Evolutionary conservation across 78 protist species (phyloP).

Genomic region (Ministeria vibrans): DNA sequence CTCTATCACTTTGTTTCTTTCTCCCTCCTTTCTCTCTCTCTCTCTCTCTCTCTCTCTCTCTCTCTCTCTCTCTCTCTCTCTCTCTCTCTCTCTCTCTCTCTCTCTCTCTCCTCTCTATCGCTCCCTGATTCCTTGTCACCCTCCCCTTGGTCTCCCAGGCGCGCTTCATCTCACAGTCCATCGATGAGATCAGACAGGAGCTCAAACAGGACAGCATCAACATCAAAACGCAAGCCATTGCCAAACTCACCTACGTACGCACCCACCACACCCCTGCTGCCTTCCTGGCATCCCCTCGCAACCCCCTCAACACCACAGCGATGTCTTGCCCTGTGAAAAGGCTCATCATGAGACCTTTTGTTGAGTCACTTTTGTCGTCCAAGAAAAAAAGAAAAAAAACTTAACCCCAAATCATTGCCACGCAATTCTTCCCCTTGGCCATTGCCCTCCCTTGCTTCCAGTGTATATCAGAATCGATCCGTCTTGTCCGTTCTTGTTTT

Average conservation of each 20-base stretch:
- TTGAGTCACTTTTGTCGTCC: neutral
- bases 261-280: neutral
- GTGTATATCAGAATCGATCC: too few relatives aligned
- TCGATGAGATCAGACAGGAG: constrained; percentile 81
- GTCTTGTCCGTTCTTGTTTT: too few relatives aligned
- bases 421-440: neutral
- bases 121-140: neutral
- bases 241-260: constrained; percentile 83
- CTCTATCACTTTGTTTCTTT: neutral
- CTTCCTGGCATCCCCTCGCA: constrained; percentile 66
- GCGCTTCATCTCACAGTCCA: neutral
- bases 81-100: constrained; percentile 1
- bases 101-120: neutral
- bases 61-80: constrained; percentile 1
- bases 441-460: too few relatives aligned
- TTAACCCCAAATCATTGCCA: neutral
- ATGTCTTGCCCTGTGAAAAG: neutral
- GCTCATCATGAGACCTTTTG: neutral
- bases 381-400: neutral
- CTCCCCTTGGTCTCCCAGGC: neutral
- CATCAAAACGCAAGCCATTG: constrained; percentile 76
- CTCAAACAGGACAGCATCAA: constrained; percentile 35
- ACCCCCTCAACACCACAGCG: too few relatives aligned
- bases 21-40: neutral
- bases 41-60: constrained; percentile 1